These are phyloP conservation scores for Glycine latifolia DNA, from an alignment of 306 rosid genomes.

Conservation along the genomic window DNA sequence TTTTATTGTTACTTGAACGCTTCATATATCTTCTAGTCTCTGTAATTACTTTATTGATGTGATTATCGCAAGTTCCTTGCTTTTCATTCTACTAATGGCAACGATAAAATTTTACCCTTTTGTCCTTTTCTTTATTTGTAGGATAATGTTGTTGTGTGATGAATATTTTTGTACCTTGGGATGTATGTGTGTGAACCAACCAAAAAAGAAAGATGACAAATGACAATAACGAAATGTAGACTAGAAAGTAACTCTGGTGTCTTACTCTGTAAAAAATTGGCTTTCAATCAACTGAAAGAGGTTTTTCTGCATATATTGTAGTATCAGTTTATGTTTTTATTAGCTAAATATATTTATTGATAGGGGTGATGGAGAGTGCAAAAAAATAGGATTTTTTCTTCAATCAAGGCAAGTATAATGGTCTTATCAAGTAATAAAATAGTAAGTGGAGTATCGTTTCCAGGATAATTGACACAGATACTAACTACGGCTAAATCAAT, in stretches of 20 bases:
- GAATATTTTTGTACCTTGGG: slow-evolving; percentile 5
- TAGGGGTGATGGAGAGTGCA: too few species aligned
- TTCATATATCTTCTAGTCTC: background rate
- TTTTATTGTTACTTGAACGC: background rate
- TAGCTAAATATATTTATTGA: too few species aligned
- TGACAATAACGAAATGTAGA: background rate
- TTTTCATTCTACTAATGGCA: slow-evolving; percentile 16
- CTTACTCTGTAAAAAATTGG: background rate
- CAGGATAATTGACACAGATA: too few species aligned
- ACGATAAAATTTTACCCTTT: background rate
- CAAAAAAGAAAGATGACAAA: background rate
- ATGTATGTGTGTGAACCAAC: background rate
- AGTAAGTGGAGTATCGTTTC: too few species aligned
- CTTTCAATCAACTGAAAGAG: background rate
- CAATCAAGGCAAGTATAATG: too few species aligned
- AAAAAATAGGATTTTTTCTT: too few species aligned
- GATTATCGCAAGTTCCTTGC: background rate
- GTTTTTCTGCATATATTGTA: background rate
- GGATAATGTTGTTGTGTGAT: background rate
- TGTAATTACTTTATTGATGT: background rate
- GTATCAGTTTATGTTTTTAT: too few species aligned
- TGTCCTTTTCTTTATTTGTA: background rate
- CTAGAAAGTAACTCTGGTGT: too few species aligned
- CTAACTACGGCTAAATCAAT: too few species aligned
- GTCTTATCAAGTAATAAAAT: too few species aligned